Evolutionary conservation across 2,329 filamentous ascomycete species (phyloP).

Genomic region (Pseudopithomyces maydicus): DNA sequence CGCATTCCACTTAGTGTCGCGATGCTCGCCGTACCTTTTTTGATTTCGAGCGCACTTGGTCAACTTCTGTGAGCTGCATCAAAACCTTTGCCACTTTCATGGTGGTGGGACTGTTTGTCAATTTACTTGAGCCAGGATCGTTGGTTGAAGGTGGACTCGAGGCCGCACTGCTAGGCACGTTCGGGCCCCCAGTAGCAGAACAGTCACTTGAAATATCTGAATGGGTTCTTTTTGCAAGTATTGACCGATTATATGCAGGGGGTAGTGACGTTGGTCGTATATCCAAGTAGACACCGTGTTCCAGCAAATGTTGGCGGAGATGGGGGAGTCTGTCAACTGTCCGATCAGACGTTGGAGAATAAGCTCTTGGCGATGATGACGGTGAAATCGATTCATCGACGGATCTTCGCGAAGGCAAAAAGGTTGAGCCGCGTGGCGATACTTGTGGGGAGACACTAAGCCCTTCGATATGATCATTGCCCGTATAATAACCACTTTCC

Average conservation of each 20-base stretch:
- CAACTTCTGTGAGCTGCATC: constrained; percentile 34
- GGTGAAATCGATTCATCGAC: constrained; percentile 44
- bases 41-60: constrained; percentile 23
- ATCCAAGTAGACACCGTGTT: neutral
- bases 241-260: constrained; percentile 7
- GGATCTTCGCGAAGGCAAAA: constrained; percentile 50
- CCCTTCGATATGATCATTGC: constrained; percentile 46
- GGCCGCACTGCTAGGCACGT: constrained; percentile 7
- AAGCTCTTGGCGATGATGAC: constrained; percentile 15
- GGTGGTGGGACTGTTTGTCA: constrained; percentile 13
- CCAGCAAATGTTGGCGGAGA: constrained; percentile 2
- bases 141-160: neutral
- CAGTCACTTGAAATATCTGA: constrained; percentile 26
- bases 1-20: constrained; percentile 14
- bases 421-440: constrained; percentile 45
- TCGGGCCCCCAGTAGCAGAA: neutral
- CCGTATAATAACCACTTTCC: constrained; percentile 50
- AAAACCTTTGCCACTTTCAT: constrained; percentile 44
- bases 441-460: constrained; percentile 46
- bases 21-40: constrained; percentile 41
- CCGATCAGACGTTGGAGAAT: constrained; percentile 11
- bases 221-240: constrained; percentile 32
- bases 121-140: neutral
- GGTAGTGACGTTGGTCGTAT: constrained; percentile 23
- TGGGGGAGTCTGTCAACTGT: neutral